A percentile compares a stretch with the other conserved stretches of the same genome.
phyloP scores from a whole-genome alignment of 1,284 basidiomycete species.

The Leucoagaricus sp. region DNA sequence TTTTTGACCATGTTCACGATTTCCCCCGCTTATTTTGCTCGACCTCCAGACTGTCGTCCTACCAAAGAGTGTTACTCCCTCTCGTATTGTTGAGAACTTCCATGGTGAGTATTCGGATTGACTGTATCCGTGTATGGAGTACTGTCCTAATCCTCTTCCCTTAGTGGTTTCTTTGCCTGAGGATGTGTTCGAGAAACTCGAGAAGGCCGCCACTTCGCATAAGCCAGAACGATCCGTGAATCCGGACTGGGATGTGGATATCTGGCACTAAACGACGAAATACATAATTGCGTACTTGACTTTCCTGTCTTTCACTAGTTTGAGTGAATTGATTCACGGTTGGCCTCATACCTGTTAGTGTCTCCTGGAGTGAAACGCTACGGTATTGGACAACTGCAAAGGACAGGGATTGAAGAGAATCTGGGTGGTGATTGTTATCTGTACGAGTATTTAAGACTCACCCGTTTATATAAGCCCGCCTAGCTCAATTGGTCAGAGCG shows the following conservation, averaged over 20 bases:
- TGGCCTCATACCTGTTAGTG: too few relatives aligned
- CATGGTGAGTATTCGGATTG: conserved; percentile 43
- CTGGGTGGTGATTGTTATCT: too few relatives aligned
- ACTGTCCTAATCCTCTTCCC: neutral
- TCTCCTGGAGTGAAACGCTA: too few relatives aligned
- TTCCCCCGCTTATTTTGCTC: too few relatives aligned
- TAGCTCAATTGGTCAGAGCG: conserved; percentile 18
- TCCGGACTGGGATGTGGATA: conserved; percentile 70
- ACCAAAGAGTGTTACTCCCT: conserved; percentile 78
- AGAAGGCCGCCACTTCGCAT: conserved; percentile 59
- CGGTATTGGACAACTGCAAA: too few relatives aligned
- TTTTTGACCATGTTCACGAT: neutral
- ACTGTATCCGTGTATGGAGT: neutral
- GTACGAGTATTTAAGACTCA: neutral
- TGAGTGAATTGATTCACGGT: too few relatives aligned
- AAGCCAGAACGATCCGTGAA: conserved; percentile 55
- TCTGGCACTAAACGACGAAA: conserved; percentile 45
- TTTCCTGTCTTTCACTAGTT: too few relatives aligned
- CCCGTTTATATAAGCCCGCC: conserved; percentile 6
- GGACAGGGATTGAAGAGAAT: too few relatives aligned
- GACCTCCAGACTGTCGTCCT: conserved; percentile 76
- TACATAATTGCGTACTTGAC: too few relatives aligned
- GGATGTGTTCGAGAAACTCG: conserved; percentile 58
- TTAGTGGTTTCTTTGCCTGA: conserved; percentile 55
- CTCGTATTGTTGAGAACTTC: conserved; percentile 74